These are phyloP conservation scores for Alternaria gaisen DNA, from an alignment of 2,329 filamentous ascomycete genomes.

Conservation along the genomic window DNA sequence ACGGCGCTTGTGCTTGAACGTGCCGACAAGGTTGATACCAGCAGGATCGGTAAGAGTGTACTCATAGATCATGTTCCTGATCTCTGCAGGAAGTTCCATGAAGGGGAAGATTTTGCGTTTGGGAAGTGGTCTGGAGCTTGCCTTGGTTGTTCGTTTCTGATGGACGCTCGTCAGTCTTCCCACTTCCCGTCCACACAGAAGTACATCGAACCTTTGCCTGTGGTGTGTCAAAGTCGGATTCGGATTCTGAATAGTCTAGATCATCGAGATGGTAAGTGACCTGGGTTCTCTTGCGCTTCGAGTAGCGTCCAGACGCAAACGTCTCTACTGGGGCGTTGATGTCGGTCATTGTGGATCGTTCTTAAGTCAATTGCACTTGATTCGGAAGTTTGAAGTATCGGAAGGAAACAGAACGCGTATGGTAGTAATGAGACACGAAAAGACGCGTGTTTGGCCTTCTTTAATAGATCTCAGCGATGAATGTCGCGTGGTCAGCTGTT, in stretches of 20 bases:
- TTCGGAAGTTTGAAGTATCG: not conserved
- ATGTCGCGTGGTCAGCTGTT: conserved; percentile 25
- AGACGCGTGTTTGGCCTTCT: conserved; percentile 28
- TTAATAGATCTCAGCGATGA: conserved; percentile 26
- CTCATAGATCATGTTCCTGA: conserved; percentile 46
- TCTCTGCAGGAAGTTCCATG: conserved; percentile 45
- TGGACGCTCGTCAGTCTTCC: conserved; percentile 1
- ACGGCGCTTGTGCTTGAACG: conserved; percentile 40
- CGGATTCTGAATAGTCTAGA: conserved; percentile 30
- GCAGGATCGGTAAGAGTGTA: conserved; percentile 37
- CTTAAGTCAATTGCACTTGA: not conserved
- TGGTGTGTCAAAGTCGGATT: conserved; percentile 28
- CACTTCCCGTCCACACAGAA: not conserved
- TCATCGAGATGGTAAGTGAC: conserved; percentile 42
- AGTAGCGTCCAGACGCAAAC: conserved; percentile 36
- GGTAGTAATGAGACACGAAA: conserved; percentile 32
- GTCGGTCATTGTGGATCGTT: conserved; percentile 28
- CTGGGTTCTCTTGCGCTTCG: conserved; percentile 47
- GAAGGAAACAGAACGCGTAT: conserved; percentile 15
- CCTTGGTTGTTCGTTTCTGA: conserved; percentile 35
- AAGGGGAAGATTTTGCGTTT: conserved; percentile 48
- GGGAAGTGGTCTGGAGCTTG: conserved; percentile 30
- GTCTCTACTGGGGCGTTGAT: conserved; percentile 13
- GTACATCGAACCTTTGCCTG: conserved; percentile 36
- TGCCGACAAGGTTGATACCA: conserved; percentile 37